Percentiles rank a stretch among this genome's conserved stretches.
These are phyloP conservation scores for Boeremia exigua DNA, from an alignment of 2,329 filamentous ascomycete species.

Conservation along the genomic window DNA sequence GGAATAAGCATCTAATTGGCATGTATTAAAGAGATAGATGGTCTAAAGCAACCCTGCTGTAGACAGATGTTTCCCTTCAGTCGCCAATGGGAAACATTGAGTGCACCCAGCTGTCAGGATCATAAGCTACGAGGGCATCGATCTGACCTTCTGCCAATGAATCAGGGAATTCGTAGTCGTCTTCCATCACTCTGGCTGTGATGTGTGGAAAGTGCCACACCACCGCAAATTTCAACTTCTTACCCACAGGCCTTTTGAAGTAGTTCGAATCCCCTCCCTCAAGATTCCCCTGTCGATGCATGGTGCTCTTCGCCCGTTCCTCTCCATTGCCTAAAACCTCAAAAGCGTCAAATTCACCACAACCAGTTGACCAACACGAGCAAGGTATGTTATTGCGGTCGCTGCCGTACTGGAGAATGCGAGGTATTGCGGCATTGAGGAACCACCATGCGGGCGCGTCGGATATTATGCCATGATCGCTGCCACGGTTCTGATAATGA, in stretches of 20 bases:
- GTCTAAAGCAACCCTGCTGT: neutral
- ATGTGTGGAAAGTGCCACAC: constrained; percentile 43
- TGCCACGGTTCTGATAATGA: constrained; percentile 41
- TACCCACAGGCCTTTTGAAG: constrained; percentile 68
- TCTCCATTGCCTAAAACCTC: constrained; percentile 72
- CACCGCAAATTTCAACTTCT: constrained; percentile 66
- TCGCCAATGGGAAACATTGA: constrained; percentile 49
- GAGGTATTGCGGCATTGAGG: constrained; percentile 75
- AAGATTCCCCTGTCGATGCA: constrained; percentile 64
- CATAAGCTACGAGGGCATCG: constrained; percentile 43
- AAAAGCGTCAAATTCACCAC: constrained; percentile 78
- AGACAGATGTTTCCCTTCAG: constrained; percentile 15
- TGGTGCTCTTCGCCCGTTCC: constrained; percentile 70
- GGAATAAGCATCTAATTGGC: too few relatives aligned
- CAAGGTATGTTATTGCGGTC: constrained; percentile 56
- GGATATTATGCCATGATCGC: constrained; percentile 51
- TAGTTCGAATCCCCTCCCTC: constrained; percentile 73
- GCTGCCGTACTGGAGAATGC: constrained; percentile 70
- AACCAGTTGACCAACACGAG: constrained; percentile 74
- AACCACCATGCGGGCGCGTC: constrained; percentile 80
- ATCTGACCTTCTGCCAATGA: constrained; percentile 45
- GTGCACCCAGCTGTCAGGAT: constrained; percentile 43
- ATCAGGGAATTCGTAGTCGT: constrained; percentile 46
- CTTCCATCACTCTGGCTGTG: constrained; percentile 45
- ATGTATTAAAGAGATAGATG: neutral